A percentile compares a stretch with the other conserved stretches of the same genome.
Evolutionary conservation across 2,329 filamentous ascomycete species (phyloP).

Genomic region (Lecanicillium sp.): DNA sequence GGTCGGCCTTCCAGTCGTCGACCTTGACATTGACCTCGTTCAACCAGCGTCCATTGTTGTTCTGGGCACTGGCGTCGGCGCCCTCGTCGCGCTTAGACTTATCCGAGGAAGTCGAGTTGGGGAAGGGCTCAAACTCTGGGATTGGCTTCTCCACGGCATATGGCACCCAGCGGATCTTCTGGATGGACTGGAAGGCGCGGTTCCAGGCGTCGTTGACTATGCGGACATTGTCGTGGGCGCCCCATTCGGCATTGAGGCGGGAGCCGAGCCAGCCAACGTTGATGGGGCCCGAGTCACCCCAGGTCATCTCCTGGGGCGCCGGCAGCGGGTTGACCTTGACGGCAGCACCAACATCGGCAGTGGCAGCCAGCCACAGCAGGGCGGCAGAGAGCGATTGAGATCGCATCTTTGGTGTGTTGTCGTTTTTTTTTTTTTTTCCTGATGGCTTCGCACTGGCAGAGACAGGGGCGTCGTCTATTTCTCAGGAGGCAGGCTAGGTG

Average conservation of each 20-base stretch:
- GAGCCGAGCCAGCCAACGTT: constrained; percentile 11
- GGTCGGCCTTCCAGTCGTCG: constrained; percentile 32
- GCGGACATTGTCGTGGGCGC: constrained; percentile 9
- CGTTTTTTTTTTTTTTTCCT: no score
- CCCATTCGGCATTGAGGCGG: constrained; percentile 11
- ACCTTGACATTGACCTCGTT: constrained; percentile 37
- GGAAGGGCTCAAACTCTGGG: constrained; percentile 41
- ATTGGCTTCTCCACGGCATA: constrained; percentile 44
- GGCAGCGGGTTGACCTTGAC: constrained; percentile 20
- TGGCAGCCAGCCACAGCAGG: constrained; percentile 3
- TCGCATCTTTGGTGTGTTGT: constrained; percentile 1
- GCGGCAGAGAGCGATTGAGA: constrained; percentile 2
- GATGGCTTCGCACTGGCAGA: no score
- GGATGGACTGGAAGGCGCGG: constrained; percentile 39
- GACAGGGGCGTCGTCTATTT: no score
- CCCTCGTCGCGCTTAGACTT: constrained; percentile 20
- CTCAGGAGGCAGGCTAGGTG: no score
- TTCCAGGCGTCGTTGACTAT: constrained; percentile 39
- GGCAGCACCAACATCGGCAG: constrained; percentile 1
- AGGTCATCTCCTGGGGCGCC: constrained; percentile 17
- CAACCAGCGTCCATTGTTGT: constrained; percentile 19
- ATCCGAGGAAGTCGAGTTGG: constrained; percentile 24
- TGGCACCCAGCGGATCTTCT: constrained; percentile 44
- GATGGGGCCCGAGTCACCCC: constrained; percentile 17
- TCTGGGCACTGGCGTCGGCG: background rate